These are phyloP conservation scores for Sporothrix mexicana DNA, from an alignment of 2,329 filamentous ascomycete species.

Conservation along the genomic window DNA sequence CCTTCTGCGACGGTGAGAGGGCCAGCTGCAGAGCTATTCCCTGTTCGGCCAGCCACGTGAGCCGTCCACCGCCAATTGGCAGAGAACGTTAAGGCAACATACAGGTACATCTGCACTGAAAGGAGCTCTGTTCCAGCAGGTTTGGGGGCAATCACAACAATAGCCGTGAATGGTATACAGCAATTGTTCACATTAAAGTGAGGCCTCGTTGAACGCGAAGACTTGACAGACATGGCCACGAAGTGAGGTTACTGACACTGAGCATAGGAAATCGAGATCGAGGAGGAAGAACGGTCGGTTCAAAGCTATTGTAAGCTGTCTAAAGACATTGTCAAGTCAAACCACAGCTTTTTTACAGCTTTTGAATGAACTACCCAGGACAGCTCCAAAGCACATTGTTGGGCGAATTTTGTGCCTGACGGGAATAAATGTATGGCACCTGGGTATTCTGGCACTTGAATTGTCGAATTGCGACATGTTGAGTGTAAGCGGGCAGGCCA, in stretches of 20 bases:
- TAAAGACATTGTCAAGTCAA: background rate
- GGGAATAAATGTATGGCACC: background rate
- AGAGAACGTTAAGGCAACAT: background rate
- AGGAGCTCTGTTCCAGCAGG: background rate
- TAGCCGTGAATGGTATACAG: background rate
- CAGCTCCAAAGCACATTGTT: background rate
- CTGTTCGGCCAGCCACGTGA: slow-evolving; percentile 30
- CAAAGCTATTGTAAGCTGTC: no score
- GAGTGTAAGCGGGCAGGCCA: background rate
- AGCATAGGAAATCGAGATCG: background rate
- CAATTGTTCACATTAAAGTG: background rate
- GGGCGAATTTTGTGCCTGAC: background rate
- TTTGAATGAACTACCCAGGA: background rate
- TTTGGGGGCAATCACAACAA: background rate
- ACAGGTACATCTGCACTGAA: slow-evolving; percentile 26
- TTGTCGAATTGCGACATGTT: background rate
- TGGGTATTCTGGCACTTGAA: background rate
- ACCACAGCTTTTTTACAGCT: background rate
- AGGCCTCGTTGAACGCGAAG: background rate
- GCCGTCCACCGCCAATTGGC: slow-evolving; percentile 16
- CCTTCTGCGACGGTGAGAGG: slow-evolving; percentile 24
- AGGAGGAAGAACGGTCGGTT: background rate
- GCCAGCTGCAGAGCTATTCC: slow-evolving; percentile 32
- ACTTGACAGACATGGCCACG: background rate
- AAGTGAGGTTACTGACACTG: background rate